phyloP scores from a whole-genome alignment of 2,329 filamentous ascomycete genomes.

The Tolypocladium ophioglossoides region DNA sequence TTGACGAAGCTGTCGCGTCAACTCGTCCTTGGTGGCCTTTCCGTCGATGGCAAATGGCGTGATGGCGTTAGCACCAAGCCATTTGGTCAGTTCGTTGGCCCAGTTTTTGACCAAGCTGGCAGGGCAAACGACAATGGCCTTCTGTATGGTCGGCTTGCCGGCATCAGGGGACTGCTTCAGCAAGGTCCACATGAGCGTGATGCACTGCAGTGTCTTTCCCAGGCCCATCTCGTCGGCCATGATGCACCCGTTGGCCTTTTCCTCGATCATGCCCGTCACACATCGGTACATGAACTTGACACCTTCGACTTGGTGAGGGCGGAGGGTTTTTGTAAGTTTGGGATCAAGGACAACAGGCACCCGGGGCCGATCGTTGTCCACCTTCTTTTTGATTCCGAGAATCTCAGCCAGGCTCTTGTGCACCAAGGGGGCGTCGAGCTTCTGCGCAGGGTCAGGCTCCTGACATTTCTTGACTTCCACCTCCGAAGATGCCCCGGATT shows the following conservation, averaged over 20 bases:
- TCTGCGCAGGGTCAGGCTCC: constrained; percentile 28
- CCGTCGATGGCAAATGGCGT: constrained; percentile 94
- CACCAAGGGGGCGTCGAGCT: constrained; percentile 68
- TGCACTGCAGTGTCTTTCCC: constrained; percentile 95
- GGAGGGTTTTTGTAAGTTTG: constrained; percentile 73
- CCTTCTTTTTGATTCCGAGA: constrained; percentile 82
- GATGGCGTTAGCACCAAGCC: constrained; percentile 86
- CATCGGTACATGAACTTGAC: constrained; percentile 96
- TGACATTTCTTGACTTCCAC: constrained; percentile 20
- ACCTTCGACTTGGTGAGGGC: constrained; percentile 95
- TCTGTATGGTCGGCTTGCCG: constrained; percentile 89
- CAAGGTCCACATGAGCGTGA: constrained; percentile 91
- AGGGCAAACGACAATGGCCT: constrained; percentile 92
- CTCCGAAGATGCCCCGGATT: constrained; percentile 39
- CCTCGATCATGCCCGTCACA: constrained; percentile 89
- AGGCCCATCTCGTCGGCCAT: constrained; percentile 99
- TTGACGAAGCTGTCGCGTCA: constrained; percentile 81
- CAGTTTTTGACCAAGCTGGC: constrained; percentile 95
- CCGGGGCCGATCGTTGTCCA: constrained; percentile 67
- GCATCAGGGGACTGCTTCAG: constrained; percentile 92
- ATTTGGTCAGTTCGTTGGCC: constrained; percentile 95
- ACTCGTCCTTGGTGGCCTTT: constrained; percentile 88
- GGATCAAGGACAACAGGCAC: constrained; percentile 98
- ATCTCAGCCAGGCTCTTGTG: constrained; percentile 96
- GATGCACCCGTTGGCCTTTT: constrained; percentile 91